Conservation (phyloP, 352 stramenopile genomes). For the Globisporangium canariense region DNA sequence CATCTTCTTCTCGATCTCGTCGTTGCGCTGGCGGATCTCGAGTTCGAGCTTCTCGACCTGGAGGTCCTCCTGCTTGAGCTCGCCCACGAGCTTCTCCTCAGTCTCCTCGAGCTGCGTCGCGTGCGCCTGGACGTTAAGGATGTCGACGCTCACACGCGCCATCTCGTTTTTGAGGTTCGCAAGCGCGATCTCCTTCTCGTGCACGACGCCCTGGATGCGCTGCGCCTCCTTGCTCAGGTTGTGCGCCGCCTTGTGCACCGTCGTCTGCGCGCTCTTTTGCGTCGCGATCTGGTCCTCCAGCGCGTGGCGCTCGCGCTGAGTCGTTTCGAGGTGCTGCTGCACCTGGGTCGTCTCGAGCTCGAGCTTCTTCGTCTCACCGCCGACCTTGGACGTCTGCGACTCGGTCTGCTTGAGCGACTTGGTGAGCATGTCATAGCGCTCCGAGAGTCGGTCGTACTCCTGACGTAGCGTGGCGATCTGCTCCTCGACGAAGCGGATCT, state of each 20-base stretch:
- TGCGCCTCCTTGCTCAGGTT: conserved; percentile 88
- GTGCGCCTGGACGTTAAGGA: conserved; percentile 90
- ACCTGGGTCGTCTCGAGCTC: conserved; percentile 67
- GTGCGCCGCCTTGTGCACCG: conserved; percentile 87
- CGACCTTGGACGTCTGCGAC: conserved; percentile 65
- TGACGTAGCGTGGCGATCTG: conserved; percentile 48
- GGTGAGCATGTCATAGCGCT: conserved; percentile 85
- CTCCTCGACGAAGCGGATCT: conserved; percentile 74
- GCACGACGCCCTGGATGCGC: conserved; percentile 62
- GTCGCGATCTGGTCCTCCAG: conserved; percentile 83
- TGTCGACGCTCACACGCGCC: conserved; percentile 88
- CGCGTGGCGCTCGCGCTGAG: conserved; percentile 85
- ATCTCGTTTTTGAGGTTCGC: conserved; percentile 92
- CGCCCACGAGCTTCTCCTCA: conserved; percentile 66
- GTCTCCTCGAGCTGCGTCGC: conserved; percentile 85
- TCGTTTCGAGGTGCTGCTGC: conserved; percentile 73
- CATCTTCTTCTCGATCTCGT: conserved; percentile 97
- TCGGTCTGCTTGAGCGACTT: conserved; percentile 89
- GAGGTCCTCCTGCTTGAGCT: conserved; percentile 88
- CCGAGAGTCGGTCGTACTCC: conserved; percentile 73
- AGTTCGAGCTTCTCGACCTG: conserved; percentile 90
- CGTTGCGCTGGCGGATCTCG: conserved; percentile 92
- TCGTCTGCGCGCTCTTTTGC: conserved; percentile 87
- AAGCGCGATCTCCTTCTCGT: conserved; percentile 89
- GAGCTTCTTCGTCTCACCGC: conserved; percentile 60